Conservation (phyloP, 164 flowering plant species). For the Malania oleifera region DNA sequence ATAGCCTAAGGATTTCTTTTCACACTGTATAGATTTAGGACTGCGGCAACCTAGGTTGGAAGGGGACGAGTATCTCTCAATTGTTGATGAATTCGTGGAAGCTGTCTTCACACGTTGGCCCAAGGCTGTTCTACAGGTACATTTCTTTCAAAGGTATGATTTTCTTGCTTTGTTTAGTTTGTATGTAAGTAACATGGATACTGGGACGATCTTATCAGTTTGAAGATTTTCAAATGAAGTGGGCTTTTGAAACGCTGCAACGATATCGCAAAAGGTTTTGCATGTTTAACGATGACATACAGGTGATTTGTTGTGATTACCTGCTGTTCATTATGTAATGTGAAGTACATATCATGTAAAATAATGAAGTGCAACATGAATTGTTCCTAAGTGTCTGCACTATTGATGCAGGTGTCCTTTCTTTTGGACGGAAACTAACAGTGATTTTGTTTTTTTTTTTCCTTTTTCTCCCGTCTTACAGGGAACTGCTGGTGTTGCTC, state of each 20-base stretch:
- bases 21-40: constrained; percentile 69
- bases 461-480: constrained; percentile 22
- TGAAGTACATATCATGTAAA: no score
- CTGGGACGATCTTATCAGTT: constrained; percentile 44
- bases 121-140: constrained; percentile 95
- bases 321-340: no score
- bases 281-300: constrained; percentile 99
- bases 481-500: constrained; percentile 99
- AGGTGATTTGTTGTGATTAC: constrained; percentile 40
- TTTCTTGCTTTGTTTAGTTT: not conserved
- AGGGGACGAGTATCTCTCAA: constrained; percentile 85
- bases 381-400: no score
- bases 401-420: no score
- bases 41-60: constrained; percentile 86
- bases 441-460: no score
- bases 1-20: not conserved
- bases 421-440: no score
- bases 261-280: constrained; percentile 84
- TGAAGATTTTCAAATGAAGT: constrained; percentile 99
- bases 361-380: no score
- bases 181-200: constrained; percentile 5
- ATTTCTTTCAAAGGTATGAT: constrained; percentile 10
- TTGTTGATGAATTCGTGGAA: constrained; percentile 98
- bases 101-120: constrained; percentile 94
- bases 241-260: constrained; percentile 97